Base-by-base conservation (phyloP, 73 alveolate species). In the Symbiodinium natans region DNA sequence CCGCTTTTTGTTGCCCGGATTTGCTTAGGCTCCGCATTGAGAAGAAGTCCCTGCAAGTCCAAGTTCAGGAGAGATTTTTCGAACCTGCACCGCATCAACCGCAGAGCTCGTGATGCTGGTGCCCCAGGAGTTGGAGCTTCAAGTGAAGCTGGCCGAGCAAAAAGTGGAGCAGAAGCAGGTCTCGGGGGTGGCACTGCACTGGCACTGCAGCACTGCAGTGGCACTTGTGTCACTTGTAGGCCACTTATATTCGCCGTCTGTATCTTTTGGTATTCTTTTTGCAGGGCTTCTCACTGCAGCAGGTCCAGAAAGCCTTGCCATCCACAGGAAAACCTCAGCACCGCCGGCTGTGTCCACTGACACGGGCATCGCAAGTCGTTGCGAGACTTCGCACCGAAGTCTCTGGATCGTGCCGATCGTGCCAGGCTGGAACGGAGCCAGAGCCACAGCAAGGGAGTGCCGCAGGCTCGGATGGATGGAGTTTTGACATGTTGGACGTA, bases 11-110 rank as follows among this genome's bases (percentile, higher is more conserved):
- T n/a, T n/a, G 10, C 31, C 31, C 10, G 31, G 7, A 13, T 36
- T 80, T 36, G 75, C 93, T 3, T 19, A 88, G 95, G 95, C 95
- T 88, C 41, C 41, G 95, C 29, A 68, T 40, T 19, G 95, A 88
- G 48, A 68, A 88, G 95, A 88, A 88, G 86, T 52, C 95, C 2
- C 54, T 88, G 74, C 42, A 33, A 34, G 86, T 86, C 56, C 34
- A 88, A 56, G 86, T 39, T 8, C 68, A 88, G 95, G 95, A 36
- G 46, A n/a, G 41, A 41, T 15, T 6, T 25, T 4, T 4, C 38
- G 63, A 82, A 9, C 19, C 15, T 0, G 86, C 86, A 48, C 10
- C 29, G 41, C 10, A 3, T n/a, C 1, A 33, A 3, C 21, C 83
- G 84, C 27, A 31, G 13, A n/a, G 10, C 31, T 52, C 71, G 23